Evolutionary conservation across 306 rosid genomes (phyloP).

Genomic region (Malus asiatica): DNA sequence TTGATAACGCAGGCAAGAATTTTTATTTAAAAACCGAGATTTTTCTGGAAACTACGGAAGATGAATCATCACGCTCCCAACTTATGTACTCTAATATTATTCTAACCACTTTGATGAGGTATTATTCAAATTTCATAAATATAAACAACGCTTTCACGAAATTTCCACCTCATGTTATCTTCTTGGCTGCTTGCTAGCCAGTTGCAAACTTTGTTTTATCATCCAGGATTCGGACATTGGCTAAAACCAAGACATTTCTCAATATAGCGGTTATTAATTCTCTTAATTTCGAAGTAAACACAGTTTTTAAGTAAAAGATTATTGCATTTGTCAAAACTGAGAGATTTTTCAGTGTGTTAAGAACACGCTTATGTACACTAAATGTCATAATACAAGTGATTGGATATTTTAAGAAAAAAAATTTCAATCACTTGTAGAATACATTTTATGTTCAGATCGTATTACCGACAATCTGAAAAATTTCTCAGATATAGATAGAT

Average conservation of each 20-base stretch:
- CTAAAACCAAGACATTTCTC: slow-evolving; percentile 22
- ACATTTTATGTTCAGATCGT: no score
- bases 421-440: no score
- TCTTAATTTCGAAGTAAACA: slow-evolving; percentile 21
- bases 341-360: no score
- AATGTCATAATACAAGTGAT: no score
- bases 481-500: no score
- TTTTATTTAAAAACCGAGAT: no score
- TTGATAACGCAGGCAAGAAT: no score
- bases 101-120: neutral
- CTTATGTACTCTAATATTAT: neutral
- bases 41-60: neutral
- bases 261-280: slow-evolving; percentile 15
- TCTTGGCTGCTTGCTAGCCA: no score
- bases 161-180: neutral
- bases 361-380: no score
- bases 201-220: neutral
- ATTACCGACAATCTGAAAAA: no score
- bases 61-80: neutral
- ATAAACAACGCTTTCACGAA: neutral
- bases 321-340: no score
- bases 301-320: neutral
- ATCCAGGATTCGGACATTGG: neutral
- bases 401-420: no score
- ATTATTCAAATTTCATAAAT: neutral